Base-by-base conservation (phyloP, 164 flowering plant genomes). In the Berberis thunbergii region DNA sequence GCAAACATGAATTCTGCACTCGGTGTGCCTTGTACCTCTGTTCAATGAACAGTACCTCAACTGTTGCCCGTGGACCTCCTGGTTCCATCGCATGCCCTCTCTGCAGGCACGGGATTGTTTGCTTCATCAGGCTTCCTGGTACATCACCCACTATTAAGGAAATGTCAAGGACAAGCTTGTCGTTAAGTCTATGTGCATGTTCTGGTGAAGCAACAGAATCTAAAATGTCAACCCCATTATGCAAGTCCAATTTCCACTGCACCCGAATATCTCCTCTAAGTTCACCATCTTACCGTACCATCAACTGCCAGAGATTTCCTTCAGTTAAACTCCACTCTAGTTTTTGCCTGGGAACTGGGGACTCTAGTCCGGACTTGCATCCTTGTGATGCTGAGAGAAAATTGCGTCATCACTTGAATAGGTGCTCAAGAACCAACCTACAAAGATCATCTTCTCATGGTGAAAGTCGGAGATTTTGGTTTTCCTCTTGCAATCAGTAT, bases 71-170 rank as follows among this genome's bases (percentile, higher is more conserved):
- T 4, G 84, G 89, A 11, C 86, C 94, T 1, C 81, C 82, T 0
- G 98, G 98, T 40, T 86, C 98, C n/a, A 82, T 93, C 45, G 69
- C 97, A 2, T 93, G 98, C 72, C 98, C 98, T 48, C 86, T 93
- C 5, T 93, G 98, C 69, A 83, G 98, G 5, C 86, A 86, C 40
- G 96, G 91, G 46, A 88, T 92, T 41, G 86, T 92, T 54, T 86
- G 93, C 40, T 92, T 89, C 58, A 69, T 62, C 45, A 86, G 77
- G 71, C 91, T 92, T 26, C 83, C 88, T 0, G 80, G 77, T 45
- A 80, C 90, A 53, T 71, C 61, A 26, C 75, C 87, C 45, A 44
- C 60, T 2, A 42, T 49, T 2, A 82, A 77, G 72, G 86, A 80
- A 57, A 70, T 72, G 12, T 69, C 79, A n/a, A 73, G 97, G 63